Evolutionary conservation across 73 alveolate species (phyloP), one percentile per base, ranked within the genome.

Genomic region (Halteria grandinella): DNA sequence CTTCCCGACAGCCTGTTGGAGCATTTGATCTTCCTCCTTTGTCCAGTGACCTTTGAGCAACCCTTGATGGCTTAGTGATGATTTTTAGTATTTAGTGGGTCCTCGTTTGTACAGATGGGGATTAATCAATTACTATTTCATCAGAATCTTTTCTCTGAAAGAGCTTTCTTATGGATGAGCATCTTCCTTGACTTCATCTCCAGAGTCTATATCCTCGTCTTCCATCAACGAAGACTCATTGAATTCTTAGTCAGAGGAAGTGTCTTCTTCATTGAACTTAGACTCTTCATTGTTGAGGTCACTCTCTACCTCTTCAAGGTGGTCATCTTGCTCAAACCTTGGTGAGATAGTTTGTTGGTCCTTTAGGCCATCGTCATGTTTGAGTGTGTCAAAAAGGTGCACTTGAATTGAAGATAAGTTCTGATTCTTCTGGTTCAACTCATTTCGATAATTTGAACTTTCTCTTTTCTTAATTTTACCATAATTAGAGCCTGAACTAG

Each of bases 11-110:
- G 86, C 55, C 14, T 83, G 75, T 17, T 79, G 75, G 15, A 89
- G 79, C 25, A 75, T 25, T 45, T 85, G 34, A 62, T 89, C 96
- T 29, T 89, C 96, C 49, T 89, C 93, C 52, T 74, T 51, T 4
- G 96, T 85, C 96, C 96, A 89, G 49, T 69, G 78, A 0, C 89
- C 89, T 52, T 72, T 18, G 55, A 53, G 21, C 32, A 20, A 24
- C 33, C 62, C 79, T 43, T 0, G 32, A 48, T 64, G 48, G 32
- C 4, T 83, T 55, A 4, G 74, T 8, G 75, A 57, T 12, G 75
- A 41, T 32, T 57, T 57, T 18, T 57, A 18, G 41, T 57, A 57
- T 18, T 57, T 57, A 7, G 75, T 57, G 2, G 75, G 75, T 6
- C 75, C 75, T 57, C 75, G 29, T 31, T 57, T 57, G 20, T 57